Percentiles rank a stretch among this genome's conserved stretches.
These are phyloP conservation scores for Puccinellia tenuiflora DNA, from an alignment of 176 grass and related monocot species.

Conservation along the genomic window DNA sequence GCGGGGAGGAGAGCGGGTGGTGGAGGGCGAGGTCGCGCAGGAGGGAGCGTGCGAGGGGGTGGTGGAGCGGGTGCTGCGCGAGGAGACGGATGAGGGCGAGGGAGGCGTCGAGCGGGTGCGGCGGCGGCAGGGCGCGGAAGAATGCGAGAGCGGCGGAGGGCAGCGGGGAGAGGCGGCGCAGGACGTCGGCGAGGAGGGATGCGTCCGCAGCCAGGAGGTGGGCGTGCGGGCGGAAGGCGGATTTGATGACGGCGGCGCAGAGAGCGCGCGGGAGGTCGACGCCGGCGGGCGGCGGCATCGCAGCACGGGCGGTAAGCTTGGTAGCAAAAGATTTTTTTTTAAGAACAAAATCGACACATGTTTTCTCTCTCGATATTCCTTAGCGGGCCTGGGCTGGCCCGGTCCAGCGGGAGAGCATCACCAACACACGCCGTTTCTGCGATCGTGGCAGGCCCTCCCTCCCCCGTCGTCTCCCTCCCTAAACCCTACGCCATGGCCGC, in stretches of 20 bases:
- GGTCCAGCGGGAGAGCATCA: not conserved
- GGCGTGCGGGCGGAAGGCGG: not conserved
- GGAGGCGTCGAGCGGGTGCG: constrained; percentile 32
- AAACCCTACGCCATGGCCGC: constrained; percentile 43
- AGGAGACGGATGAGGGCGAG: constrained; percentile 34
- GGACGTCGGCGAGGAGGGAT: constrained; percentile 6
- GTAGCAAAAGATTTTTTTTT: too few species aligned
- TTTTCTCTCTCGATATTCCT: not conserved
- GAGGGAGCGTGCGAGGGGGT: constrained; percentile 2
- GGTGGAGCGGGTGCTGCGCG: constrained; percentile 28
- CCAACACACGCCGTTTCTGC: not conserved
- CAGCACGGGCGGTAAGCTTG: too few species aligned
- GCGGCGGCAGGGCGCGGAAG: constrained; percentile 37
- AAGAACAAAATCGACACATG: not conserved
- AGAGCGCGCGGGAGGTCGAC: constrained; percentile 16
- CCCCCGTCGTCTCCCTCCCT: not conserved
- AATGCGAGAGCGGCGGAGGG: constrained; percentile 17
- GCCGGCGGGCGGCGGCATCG: not conserved
- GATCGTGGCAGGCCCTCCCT: not conserved
- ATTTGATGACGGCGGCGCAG: constrained; percentile 30
- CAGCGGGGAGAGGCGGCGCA: constrained; percentile 21
- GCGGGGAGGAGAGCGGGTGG: constrained; percentile 36
- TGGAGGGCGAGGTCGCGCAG: constrained; percentile 22
- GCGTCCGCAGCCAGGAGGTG: constrained; percentile 7
- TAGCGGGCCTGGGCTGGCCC: not conserved